phyloP scores from a whole-genome alignment of 1,139 yeast genomes.

The Magnusiomyces ingens region DNA sequence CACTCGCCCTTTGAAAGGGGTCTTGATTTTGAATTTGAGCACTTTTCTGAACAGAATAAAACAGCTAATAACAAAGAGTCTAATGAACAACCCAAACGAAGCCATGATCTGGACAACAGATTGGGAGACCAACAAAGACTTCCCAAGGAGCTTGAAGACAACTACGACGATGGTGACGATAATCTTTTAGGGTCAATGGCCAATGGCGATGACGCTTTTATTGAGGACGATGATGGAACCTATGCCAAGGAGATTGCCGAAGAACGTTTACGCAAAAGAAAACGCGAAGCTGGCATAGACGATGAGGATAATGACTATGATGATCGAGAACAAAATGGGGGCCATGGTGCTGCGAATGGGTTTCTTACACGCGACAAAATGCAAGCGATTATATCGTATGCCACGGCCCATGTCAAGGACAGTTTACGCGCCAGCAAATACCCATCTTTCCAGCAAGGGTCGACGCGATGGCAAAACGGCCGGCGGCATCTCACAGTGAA shows the following conservation, averaged over 20 bases:
- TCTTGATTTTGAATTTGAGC: neutral
- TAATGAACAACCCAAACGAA: conserved; percentile 24
- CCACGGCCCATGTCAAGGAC: too few relatives aligned
- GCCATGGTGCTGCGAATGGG: neutral
- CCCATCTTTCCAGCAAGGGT: conserved; percentile 62
- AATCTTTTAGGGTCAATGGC: conserved; percentile 5
- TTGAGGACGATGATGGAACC: conserved; percentile 52
- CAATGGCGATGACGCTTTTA: conserved; percentile 36
- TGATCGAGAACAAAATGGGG: conserved; percentile 2
- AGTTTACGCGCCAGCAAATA: conserved; percentile 2
- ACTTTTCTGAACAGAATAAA: neutral
- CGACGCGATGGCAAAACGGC: conserved; percentile 70
- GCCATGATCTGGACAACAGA: conserved; percentile 23
- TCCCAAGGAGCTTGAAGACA: conserved; percentile 23
- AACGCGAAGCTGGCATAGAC: neutral
- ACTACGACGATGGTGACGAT: conserved; percentile 11
- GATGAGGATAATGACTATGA: conserved; percentile 10
- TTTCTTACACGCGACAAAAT: too few relatives aligned
- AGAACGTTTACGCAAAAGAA: conserved; percentile 5
- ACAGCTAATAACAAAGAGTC: conserved; percentile 19
- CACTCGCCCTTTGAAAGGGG: neutral
- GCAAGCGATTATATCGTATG: too few relatives aligned
- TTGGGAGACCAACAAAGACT: conserved; percentile 16
- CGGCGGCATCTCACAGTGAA: conserved; percentile 80
- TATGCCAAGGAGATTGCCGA: conserved; percentile 26